These are phyloP conservation scores for Xylariaceae sp. DNA, from an alignment of 2,329 filamentous ascomycete species.

Conservation along the genomic window DNA sequence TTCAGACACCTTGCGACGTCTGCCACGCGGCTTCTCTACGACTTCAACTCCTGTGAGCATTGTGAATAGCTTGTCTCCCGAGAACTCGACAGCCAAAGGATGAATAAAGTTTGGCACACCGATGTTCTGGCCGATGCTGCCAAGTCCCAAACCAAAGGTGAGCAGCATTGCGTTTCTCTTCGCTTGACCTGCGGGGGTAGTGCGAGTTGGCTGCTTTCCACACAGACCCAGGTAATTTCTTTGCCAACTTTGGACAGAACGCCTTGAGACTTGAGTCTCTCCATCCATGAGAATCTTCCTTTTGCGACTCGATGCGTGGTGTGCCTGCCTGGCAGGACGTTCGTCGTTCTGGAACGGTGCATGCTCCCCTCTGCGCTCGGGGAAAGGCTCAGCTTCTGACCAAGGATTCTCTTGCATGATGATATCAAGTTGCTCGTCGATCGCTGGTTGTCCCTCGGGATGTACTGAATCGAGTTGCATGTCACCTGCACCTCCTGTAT, in stretches of 20 bases:
- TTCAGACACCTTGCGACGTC: conserved; percentile 41
- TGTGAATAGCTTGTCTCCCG: conserved; percentile 41
- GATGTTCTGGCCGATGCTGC: conserved; percentile 33
- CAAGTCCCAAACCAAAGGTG: conserved; percentile 38
- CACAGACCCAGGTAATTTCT: conserved; percentile 49
- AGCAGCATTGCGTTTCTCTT: conserved; percentile 39
- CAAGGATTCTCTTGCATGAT: conserved; percentile 36
- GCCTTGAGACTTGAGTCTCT: conserved; percentile 33
- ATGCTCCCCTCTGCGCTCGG: conserved; percentile 22
- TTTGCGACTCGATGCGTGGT: conserved; percentile 13
- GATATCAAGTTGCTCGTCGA: conserved; percentile 32
- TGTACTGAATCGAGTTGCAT: conserved; percentile 13
- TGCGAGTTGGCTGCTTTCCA: conserved; percentile 23
- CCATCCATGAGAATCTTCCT: conserved; percentile 27
- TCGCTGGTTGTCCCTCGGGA: conserved; percentile 11
- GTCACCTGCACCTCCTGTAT: conserved; percentile 13
- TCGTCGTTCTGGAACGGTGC: conserved; percentile 13
- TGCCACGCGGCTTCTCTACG: conserved; percentile 17
- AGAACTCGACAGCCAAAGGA: conserved; percentile 44
- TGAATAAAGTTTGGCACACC: conserved; percentile 32
- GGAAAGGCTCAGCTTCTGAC: conserved; percentile 36
- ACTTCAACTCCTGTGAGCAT: conserved; percentile 33
- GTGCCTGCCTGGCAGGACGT: conserved; percentile 8
- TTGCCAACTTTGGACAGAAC: conserved; percentile 39
- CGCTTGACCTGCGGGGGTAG: conserved; percentile 34